Evolutionary conservation across 148 eudicot species (phyloP).

Genomic region (Pharnaceum exiguum): DNA sequence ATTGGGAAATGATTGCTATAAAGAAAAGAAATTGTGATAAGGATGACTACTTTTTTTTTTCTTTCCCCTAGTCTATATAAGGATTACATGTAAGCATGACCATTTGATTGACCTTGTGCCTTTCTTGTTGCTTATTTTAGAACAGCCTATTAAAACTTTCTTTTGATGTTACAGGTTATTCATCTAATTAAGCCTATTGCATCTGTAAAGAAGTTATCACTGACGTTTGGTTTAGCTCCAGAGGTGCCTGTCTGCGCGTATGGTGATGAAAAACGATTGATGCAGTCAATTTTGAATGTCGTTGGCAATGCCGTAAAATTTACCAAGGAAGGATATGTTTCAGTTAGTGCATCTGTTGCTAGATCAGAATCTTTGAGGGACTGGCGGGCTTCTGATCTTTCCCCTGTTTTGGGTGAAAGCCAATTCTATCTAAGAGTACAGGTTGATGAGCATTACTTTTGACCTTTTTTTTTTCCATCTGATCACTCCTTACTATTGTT

Average conservation of each 20-base stretch:
- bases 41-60: no score
- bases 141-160: background rate
- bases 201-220: slow-evolving; percentile 65
- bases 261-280: slow-evolving; percentile 82
- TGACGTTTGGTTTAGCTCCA: slow-evolving; percentile 52
- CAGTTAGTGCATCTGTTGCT: slow-evolving; percentile 62
- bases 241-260: slow-evolving; percentile 64
- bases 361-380: slow-evolving; percentile 67
- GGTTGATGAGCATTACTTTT: slow-evolving; percentile 31
- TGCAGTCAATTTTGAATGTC: slow-evolving; percentile 71
- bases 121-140: no score
- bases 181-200: slow-evolving; percentile 75
- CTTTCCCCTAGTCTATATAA: no score
- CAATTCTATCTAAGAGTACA: slow-evolving; percentile 78
- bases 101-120: no score
- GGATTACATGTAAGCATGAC: no score
- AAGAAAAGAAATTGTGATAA: no score
- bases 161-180: slow-evolving; percentile 38
- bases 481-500: background rate
- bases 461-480: background rate
- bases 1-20: no score
- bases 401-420: slow-evolving; percentile 46
- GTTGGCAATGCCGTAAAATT: slow-evolving; percentile 90
- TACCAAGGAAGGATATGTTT: slow-evolving; percentile 68
- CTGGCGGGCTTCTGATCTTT: slow-evolving; percentile 58